These are phyloP conservation scores for Aegilops sharonensis DNA, from an alignment of 176 grass and related monocot species.

Conservation along the genomic window DNA sequence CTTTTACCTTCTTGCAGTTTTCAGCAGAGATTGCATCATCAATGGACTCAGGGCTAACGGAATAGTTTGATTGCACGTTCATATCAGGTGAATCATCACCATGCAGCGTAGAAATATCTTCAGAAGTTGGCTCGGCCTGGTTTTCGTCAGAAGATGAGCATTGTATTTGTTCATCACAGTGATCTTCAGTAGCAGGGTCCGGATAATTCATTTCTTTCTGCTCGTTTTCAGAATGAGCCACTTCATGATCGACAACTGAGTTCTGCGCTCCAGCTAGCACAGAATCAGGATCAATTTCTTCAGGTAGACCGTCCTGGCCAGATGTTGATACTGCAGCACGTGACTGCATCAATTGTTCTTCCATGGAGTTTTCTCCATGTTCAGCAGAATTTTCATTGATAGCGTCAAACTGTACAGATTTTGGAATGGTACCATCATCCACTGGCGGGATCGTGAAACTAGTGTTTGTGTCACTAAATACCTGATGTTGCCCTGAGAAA, in stretches of 20 bases:
- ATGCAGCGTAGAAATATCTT: background rate
- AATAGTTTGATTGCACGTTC: constrained; percentile 16
- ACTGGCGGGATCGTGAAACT: background rate
- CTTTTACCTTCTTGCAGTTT: constrained; percentile 39
- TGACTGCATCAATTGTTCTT: background rate
- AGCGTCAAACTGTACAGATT: background rate
- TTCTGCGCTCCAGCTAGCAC: background rate
- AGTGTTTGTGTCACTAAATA: background rate
- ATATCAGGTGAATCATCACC: constrained; percentile 11
- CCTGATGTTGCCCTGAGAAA: background rate
- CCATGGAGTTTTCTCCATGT: background rate
- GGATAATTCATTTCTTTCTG: background rate
- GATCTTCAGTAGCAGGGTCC: background rate
- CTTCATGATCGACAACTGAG: background rate
- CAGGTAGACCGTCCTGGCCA: background rate
- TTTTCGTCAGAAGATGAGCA: constrained; percentile 1
- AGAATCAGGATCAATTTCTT: background rate
- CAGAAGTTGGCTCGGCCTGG: constrained; percentile 19
- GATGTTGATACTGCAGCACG: constrained; percentile 11
- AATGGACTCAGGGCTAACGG: constrained; percentile 21
- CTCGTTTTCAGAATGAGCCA: background rate
- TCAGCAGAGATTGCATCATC: constrained; percentile 38
- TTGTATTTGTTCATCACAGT: background rate
- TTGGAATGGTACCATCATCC: background rate
- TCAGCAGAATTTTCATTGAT: background rate